Conservation (phyloP, 306 rosid species). For the Castanea mollissima region DNA sequence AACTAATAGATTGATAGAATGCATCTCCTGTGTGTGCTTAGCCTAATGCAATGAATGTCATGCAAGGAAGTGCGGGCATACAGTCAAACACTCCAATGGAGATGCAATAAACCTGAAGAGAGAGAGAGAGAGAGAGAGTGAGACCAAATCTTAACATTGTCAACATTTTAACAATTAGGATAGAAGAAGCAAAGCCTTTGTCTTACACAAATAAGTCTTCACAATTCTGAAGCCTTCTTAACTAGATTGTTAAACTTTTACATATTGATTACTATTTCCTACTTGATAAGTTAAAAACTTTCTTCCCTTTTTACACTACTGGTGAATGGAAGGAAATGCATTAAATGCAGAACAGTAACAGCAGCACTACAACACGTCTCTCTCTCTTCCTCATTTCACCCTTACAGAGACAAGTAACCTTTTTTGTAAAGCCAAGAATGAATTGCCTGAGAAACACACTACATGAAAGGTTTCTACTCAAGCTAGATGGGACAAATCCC, state of each 20-base stretch:
- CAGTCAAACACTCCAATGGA: not conserved
- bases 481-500: conserved; percentile 27
- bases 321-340: conserved; percentile 21
- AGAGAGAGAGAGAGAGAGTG: too few relatives aligned
- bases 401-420: conserved; percentile 26
- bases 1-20: not conserved
- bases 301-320: conserved; percentile 28
- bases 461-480: conserved; percentile 27
- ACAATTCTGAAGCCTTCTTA: not conserved
- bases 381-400: conserved; percentile 28
- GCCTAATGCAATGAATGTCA: not conserved
- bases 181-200: not conserved
- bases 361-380: conserved; percentile 24
- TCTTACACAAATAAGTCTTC: not conserved
- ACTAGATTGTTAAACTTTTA: not conserved
- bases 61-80: not conserved
- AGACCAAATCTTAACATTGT: not conserved
- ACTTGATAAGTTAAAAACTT: conserved; percentile 17
- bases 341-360: conserved; percentile 25
- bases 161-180: not conserved
- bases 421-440: conserved; percentile 84
- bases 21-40: not conserved
- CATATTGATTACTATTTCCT: conserved; percentile 17
- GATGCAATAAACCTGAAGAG: too few relatives aligned
- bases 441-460: conserved; percentile 67